These are phyloP conservation scores for Globisporangium radiosum DNA, from an alignment of 352 stramenopile species.

Conservation along the genomic window DNA sequence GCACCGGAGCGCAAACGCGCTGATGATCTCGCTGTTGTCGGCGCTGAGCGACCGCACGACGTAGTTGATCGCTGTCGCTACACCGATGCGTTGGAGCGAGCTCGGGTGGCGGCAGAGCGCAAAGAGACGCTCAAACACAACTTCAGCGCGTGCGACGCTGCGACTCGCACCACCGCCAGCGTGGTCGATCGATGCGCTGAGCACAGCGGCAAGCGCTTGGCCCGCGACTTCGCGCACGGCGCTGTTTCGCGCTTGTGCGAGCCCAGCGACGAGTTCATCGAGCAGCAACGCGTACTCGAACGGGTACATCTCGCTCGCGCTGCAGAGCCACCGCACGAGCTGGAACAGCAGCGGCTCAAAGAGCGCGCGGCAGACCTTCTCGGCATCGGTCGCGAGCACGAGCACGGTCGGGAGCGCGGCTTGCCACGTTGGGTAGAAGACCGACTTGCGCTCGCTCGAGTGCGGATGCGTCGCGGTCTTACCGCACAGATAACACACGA, in stretches of 20 bases:
- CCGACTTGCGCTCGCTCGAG: constrained; percentile 47
- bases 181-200: constrained; percentile 37
- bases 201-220: constrained; percentile 44
- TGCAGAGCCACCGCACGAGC: constrained; percentile 60
- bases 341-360: constrained; percentile 76
- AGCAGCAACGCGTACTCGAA: constrained; percentile 64
- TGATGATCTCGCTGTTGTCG: constrained; percentile 42
- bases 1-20: constrained; percentile 54
- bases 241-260: constrained; percentile 44
- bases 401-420: constrained; percentile 44
- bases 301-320: constrained; percentile 43
- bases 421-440: constrained; percentile 56
- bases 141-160: constrained; percentile 22
- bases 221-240: constrained; percentile 57
- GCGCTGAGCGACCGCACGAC: constrained; percentile 61
- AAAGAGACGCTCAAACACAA: constrained; percentile 70
- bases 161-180: constrained; percentile 9
- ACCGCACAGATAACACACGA: constrained; percentile 64
- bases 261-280: constrained; percentile 43
- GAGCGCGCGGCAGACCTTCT: constrained; percentile 63
- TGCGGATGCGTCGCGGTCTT: constrained; percentile 64
- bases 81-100: constrained; percentile 51
- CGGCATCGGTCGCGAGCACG: constrained; percentile 48
- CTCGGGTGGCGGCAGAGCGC: constrained; percentile 62
- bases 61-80: constrained; percentile 55